Evolutionary conservation across 2,329 filamentous ascomycete species (phyloP), one percentile per base, ranked within the genome.

Genomic region (Microdochium trichocladiopsis): DNA sequence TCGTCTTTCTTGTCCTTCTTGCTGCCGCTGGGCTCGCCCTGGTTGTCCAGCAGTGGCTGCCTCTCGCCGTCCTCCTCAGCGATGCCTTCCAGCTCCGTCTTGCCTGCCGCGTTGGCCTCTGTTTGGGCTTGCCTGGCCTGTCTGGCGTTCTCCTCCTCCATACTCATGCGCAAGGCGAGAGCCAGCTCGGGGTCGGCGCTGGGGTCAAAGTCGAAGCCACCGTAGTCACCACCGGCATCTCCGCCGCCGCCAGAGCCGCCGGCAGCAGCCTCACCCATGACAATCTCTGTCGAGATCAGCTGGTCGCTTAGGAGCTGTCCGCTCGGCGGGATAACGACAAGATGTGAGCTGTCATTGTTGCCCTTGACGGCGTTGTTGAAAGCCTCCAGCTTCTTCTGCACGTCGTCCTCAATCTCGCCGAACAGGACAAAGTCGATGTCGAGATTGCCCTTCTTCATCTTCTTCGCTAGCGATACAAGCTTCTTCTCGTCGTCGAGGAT

Each of bases 401-500:
- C 88, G 57, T 87, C 90, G 59, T 95, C 90, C 61, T 92, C 90
- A 51, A 96, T 80, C 63, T 99, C 93, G 60, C 94, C 94, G 63
- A 99, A 99, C 48, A 93, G 84, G 56, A 99, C 82, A 65, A 99
- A 93, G 70, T 99, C 94, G 66, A 99, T 89, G 56, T 86, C 89
- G 55, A 96, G 89, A 65, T 89, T 93, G 71, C 87, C 88, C 81
- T 99, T 99, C 84, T 97, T 97, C 91, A 97, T 95, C 76, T 94
- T 95, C 77, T 94, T 95, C 47, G 94, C 92, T 25, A 99, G 80
- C 66, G 90, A 89, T 56, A 92, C 82, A 50, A 99, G 83, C 51
- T 87, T 84, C 74, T 94, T 94, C 70, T 96, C 88, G 58, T 90
- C 87, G 66, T 99, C 94, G 56, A 85, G 80, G 65, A 97, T 86